Conservation (phyloP, 257 asterid genomes). For the Nicotiana otophora region DNA sequence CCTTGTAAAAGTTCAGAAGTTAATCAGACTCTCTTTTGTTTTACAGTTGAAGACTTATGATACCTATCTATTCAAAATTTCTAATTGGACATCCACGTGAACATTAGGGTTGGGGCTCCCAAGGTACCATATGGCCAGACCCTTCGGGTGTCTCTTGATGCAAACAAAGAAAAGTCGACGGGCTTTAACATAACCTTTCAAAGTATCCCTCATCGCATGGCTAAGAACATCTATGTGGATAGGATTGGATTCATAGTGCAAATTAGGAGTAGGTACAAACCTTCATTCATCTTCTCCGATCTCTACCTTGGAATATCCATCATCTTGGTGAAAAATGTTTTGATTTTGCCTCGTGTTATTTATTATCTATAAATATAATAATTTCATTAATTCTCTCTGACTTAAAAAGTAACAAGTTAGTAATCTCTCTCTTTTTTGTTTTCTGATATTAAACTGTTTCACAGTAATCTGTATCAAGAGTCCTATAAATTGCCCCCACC, state of each 20-base stretch:
- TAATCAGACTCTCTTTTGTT: background rate
- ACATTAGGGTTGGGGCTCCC: background rate
- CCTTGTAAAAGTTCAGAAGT: background rate
- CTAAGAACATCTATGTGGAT: background rate
- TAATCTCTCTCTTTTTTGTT: background rate
- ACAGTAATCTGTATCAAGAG: background rate
- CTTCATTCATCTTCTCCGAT: background rate
- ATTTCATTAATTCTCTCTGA: background rate
- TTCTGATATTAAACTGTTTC: background rate
- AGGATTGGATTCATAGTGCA: slow-evolving; percentile 8
- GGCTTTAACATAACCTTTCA: background rate
- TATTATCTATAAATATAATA: background rate
- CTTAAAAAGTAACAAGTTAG: background rate
- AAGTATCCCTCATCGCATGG: background rate
- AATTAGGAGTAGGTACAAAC: background rate
- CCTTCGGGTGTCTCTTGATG: background rate
- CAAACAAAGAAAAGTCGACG: background rate
- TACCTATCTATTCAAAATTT: background rate
- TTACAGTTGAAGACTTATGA: background rate
- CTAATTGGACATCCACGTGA: background rate
- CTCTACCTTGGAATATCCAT: background rate
- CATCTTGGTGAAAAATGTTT: background rate
- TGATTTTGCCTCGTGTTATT: background rate
- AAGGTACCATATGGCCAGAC: background rate
- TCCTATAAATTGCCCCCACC: background rate